Base-by-base conservation (phyloP, 345 rosid genomes). In the Gossypium turneri region DNA sequence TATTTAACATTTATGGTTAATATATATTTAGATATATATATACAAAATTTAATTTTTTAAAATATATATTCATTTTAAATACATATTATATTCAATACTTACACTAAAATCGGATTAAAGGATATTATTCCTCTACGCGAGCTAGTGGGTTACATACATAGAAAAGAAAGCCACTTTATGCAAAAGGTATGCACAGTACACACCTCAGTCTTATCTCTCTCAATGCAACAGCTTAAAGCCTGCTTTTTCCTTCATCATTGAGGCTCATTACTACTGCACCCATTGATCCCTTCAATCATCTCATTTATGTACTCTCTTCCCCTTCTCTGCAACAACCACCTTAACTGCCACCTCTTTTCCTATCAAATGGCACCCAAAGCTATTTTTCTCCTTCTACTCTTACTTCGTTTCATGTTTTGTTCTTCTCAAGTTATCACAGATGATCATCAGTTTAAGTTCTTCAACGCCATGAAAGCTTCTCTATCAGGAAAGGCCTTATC, bases 401-500 rank as follows among this genome's bases (percentile, higher is more conserved):
- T 85, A 69, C 77, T 83, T 22, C 9, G 75, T 60, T 58, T 67
- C 80, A 78, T 81, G 61, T 62, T 53, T 17, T 52, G 13, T 76
- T 78, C 84, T 69, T 68, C 64, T 75, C 62, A 75, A 72, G 77
- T 83, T 16, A 29, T 61, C 73, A 50, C 73, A 72, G 34, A 66
- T 3, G 76, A 79, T 76, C 92, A 89, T 72, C 97, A 90, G 68
- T 79, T 83, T 43, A 80, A 88, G 47, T 92, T 94, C 85, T 88
- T 94, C 87, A 76, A 56, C 70, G 88, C 90, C 44, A 79, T 90
- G 88, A 90, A 75, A 81, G 24, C 53, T 66, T 89, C 90, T 34
- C 79, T 90, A 9, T 82, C 85, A 22, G 93, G 94, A 67, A 65
- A 78, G 2, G 79, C 83, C 65, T 77, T 92, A 69, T 80, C 87